phyloP scores from a whole-genome alignment of 1,284 basidiomycete genomes.

The Ustilago crameri region DNA sequence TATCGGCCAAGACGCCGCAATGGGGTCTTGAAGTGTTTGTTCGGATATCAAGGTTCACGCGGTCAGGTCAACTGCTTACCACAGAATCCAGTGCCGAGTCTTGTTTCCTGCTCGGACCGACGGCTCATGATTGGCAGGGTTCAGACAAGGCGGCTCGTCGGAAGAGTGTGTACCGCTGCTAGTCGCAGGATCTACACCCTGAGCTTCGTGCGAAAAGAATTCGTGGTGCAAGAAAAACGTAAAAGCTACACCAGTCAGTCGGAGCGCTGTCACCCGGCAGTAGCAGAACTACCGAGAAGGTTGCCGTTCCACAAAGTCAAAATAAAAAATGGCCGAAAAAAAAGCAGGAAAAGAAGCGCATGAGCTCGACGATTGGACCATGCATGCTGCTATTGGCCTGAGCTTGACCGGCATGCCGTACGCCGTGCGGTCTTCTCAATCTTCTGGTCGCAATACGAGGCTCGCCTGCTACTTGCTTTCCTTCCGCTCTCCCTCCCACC shows the following conservation, averaged over 20 bases:
- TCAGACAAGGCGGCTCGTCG: background rate
- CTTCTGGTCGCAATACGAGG: background rate
- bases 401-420: slow-evolving; percentile 2
- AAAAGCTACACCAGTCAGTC: slow-evolving; percentile 1
- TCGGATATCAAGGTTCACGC: slow-evolving; percentile 13
- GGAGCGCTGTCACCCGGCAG: slow-evolving; percentile 33
- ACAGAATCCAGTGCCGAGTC: background rate
- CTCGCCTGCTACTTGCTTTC: background rate
- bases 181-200: background rate
- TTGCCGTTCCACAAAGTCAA: slow-evolving; percentile 8
- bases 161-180: slow-evolving; percentile 17
- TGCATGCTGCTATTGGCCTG: slow-evolving; percentile 3
- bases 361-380: slow-evolving; percentile 2
- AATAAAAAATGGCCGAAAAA: background rate
- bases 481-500: slow-evolving; percentile 4
- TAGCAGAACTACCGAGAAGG: slow-evolving; percentile 19
- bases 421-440: background rate
- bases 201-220: background rate
- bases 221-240: background rate
- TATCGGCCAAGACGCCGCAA: slow-evolving; percentile 17
- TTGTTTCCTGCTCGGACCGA: background rate
- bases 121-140: background rate
- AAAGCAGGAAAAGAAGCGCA: slow-evolving; percentile 3
- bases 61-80: background rate
- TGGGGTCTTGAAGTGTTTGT: slow-evolving; percentile 2